phyloP scores from a whole-genome alignment of 1,284 basidiomycete genomes.

The Stygiomarasmius scandens region DNA sequence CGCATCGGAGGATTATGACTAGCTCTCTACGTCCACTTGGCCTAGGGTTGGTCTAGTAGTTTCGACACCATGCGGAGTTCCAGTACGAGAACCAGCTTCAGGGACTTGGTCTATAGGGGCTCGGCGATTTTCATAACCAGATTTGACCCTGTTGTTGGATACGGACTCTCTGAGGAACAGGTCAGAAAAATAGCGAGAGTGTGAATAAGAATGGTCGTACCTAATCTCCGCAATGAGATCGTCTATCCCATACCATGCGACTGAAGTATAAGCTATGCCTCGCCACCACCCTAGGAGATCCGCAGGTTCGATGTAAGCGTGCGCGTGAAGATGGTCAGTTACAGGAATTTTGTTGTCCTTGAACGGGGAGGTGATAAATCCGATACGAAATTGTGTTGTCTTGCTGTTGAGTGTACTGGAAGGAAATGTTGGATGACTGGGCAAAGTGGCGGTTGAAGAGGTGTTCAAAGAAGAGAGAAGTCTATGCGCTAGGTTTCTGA shows the following conservation, averaged over 20 bases:
- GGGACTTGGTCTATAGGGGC: slow-evolving; percentile 72
- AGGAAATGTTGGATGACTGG: slow-evolving; percentile 29
- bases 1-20: background rate
- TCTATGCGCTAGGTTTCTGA: slow-evolving; percentile 60
- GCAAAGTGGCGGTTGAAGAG: slow-evolving; percentile 32
- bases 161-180: slow-evolving; percentile 57
- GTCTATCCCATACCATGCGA: slow-evolving; percentile 76
- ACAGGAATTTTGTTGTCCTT: slow-evolving; percentile 74
- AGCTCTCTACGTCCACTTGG: slow-evolving; percentile 47
- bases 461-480: slow-evolving; percentile 53
- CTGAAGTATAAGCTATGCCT: slow-evolving; percentile 60
- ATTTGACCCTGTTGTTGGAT: slow-evolving; percentile 75
- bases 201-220: no score
- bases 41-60: slow-evolving; percentile 57
- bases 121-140: slow-evolving; percentile 56
- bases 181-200: slow-evolving; percentile 7
- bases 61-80: slow-evolving; percentile 66
- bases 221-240: slow-evolving; percentile 80
- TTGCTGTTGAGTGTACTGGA: slow-evolving; percentile 32
- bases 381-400: slow-evolving; percentile 57
- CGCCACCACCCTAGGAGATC: slow-evolving; percentile 76
- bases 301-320: slow-evolving; percentile 66
- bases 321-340: slow-evolving; percentile 75
- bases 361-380: slow-evolving; percentile 77
- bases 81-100: slow-evolving; percentile 64